Evolutionary conservation across 805 yeast genomes (phyloP), one percentile per base, ranked within the genome.

Genomic region (Cyberlindnera maritima): DNA sequence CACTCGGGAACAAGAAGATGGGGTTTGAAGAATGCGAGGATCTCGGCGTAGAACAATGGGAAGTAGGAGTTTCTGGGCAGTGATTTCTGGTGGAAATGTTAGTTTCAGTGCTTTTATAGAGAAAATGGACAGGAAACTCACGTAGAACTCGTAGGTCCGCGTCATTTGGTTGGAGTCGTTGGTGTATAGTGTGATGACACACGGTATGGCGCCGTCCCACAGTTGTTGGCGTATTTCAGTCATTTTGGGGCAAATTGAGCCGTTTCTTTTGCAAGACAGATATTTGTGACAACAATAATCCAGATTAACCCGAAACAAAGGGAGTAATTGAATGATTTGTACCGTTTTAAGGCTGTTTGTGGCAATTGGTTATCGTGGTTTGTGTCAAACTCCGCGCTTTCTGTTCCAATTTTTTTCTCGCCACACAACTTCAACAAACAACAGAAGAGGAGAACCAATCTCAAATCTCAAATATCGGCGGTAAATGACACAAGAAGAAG

Each of bases 131-230:
- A 13, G 15, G 12, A 9, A 7, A 37, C 46, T 41, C 28, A 42
- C 49, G 39, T 28, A 41, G 43, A 40, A 50, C 26, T 52, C 49
- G 4, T 50, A 42, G 2, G 28, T 25, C 4, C 38, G 41, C 1
- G 45, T 46, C 57, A 53, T 53, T 28, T 56, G 57, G 25, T 54
- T 59, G n/a, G 54, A 50, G 36, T 58, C 62, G 26, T 37, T 42
- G 10, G 58, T 36, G 25, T 60, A 49, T 15, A 71, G 61, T 2
- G 56, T 46, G 10, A 81, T 53, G 39, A 66, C 64, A 6, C 78
- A 63, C 48, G 79, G 76, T 6, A 83, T 55, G 8, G 71, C 53
- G 3, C 87, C 88, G 34, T 70, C 64, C 88, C 88, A 83, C 12
- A 80, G 57, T 33, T 62, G 55, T 29, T 65, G 60, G 49, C 72